Evolutionary conservation across 2,329 filamentous ascomycete species (phyloP), one percentile per base, ranked within the genome.

Genomic region (Aureobasidium namibiae): DNA sequence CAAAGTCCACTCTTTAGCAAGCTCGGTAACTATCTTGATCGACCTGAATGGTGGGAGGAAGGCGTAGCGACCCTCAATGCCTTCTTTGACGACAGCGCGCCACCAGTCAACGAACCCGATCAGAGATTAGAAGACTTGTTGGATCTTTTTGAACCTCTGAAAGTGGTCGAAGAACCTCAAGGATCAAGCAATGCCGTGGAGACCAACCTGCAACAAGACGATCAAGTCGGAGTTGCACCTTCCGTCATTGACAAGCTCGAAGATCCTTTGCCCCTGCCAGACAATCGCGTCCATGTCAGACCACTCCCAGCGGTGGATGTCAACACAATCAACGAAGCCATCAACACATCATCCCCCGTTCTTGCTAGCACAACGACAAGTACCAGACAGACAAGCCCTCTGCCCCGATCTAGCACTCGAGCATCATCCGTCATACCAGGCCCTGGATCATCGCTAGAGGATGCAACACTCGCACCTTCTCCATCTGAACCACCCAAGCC

Each of bases 21-120:
- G n/a, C 34, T 58, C n/a, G 39, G 36, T 16, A 18, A 24, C 16
- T 58, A 48, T 24, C 41, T 58, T 29, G 34, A 49, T 24, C 54
- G 54, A 34, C 24, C 36, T 10, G 54, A 34, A 3, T 58, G 54
- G 54, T 58, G 54, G 54, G n/a, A 39, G 9, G 42, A 49, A 42
- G 54, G 54, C 24, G 33, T n/a, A 3, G 18, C 48, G 4, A 36
- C 54, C 11, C 33, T 58, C 34, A 33, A 24, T 13, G 26, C 21
- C 9, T 58, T 58, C 44, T 58, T 58, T 18, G 34, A 49, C 9
- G 6, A 18, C 4, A 16, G 21, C 16, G 18, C 16, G 31, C 24
- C 38, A 18, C 6, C 36, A 16, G n/a, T n/a, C 7, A 23, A 42
- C 14, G 33, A 16, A 11, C 10, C n/a, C 29, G 54, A 49, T 6